Conservation (phyloP, 768 basidiomycete species). For the Panaeolus papilionaceus region DNA sequence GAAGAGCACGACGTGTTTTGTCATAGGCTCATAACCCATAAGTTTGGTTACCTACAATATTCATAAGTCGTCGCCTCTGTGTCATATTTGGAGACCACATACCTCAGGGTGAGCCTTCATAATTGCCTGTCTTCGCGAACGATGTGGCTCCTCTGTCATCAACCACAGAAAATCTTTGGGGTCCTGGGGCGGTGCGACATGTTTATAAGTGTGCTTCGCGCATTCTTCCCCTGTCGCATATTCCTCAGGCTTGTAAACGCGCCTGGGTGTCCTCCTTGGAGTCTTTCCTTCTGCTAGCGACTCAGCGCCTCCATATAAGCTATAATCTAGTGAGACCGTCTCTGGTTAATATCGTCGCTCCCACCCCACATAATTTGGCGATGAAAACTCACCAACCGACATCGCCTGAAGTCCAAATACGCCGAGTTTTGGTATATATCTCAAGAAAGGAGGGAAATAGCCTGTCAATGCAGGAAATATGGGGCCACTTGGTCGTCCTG, state of each 20-base stretch:
- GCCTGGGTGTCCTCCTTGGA: conserved; percentile 49
- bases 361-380: neutral
- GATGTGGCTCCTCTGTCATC: conserved; percentile 98
- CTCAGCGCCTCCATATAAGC: conserved; percentile 85
- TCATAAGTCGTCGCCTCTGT: neutral
- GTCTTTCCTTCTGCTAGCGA: conserved; percentile 60
- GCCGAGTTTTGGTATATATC: neutral
- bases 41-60: conserved; percentile 81
- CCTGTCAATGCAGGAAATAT: neutral
- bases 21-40: conserved; percentile 94
- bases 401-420: neutral
- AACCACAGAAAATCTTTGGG: conserved; percentile 93
- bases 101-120: conserved; percentile 96
- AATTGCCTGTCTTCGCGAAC: conserved; percentile 84
- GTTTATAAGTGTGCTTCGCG: conserved; percentile 16
- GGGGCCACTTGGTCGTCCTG: neutral
- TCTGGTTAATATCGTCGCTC: conserved; percentile 8
- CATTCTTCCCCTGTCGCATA: conserved; percentile 25
- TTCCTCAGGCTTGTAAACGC: conserved; percentile 53
- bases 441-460: neutral
- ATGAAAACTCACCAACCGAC: conserved; percentile 6
- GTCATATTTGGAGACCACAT: conserved; percentile 26
- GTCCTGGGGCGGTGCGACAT: conserved; percentile 68
- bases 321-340: conserved; percentile 59
- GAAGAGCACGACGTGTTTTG: conserved; percentile 86